Percentiles rank a stretch among this genome's conserved stretches.
phyloP scores from a whole-genome alignment of 495 filamentous ascomycete genomes.

The Hypoxylon perforatum region DNA sequence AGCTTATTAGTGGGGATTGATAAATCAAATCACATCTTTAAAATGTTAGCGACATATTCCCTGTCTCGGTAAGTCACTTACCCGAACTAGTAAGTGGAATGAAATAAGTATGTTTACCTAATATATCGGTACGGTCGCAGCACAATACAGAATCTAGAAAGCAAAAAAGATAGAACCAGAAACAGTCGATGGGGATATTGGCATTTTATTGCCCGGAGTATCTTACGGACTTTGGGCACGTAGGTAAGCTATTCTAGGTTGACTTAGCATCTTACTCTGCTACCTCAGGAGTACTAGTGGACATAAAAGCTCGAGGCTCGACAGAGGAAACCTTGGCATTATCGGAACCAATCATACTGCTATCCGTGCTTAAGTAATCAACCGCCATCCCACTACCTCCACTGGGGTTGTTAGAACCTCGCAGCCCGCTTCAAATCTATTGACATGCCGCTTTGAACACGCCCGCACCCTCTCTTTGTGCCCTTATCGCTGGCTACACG shows the following conservation, averaged over 20 bases:
- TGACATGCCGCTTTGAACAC: constrained; percentile 20
- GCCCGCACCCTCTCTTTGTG: constrained; percentile 25
- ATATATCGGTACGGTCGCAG: too few relatives aligned
- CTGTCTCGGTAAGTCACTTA: too few relatives aligned
- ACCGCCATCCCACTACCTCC: constrained; percentile 45
- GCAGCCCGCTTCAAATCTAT: constrained; percentile 16
- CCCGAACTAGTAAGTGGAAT: too few relatives aligned
- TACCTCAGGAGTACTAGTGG: too few relatives aligned
- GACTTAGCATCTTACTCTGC: too few relatives aligned
- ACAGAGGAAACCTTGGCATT: constrained; percentile 22
- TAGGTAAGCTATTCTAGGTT: too few relatives aligned
- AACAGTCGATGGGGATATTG: too few relatives aligned
- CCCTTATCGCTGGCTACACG: constrained; percentile 37
- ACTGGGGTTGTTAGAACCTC: constrained; percentile 21
- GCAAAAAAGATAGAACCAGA: constrained; percentile 6
- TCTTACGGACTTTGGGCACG: too few relatives aligned
- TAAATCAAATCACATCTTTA: constrained; percentile 16
- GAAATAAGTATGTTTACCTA: too few relatives aligned
- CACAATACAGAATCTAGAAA: too few relatives aligned
- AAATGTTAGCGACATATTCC: constrained; percentile 1
- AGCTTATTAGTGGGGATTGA: constrained; percentile 22
- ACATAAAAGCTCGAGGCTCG: constrained; percentile 27
- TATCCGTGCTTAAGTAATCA: constrained; percentile 29
- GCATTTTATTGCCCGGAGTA: too few relatives aligned
- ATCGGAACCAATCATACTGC: constrained; percentile 23